Base-by-base conservation (phyloP, 768 basidiomycete species). In the Clathrus columnatus region DNA sequence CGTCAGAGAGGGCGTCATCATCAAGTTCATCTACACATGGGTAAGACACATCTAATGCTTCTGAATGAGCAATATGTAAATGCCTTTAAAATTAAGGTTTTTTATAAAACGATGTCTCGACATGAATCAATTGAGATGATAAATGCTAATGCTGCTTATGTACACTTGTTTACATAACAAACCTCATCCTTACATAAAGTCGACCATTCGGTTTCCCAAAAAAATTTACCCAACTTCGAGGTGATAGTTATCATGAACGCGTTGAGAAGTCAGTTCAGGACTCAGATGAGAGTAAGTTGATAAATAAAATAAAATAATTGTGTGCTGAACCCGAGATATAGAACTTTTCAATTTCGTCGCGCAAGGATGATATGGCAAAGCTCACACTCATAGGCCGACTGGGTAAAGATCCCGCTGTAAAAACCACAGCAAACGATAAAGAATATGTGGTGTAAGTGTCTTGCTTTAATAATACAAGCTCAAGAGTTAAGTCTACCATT, bases 91-190 rank as follows among this genome's bases (percentile, higher is more conserved):
- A 68, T 96, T 83, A 26, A 98, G 72, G 70, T 93, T 92, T 60
- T 88, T 78, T 60, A 97, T 76, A 70, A 85, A 80, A 65, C 93
- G 84, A 70, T 98, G 96, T 68, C 96, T 78, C 5, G 95, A 97
- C 92, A 97, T 58, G 54, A 28, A 20, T 26, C 6, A 26, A n/a
- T n/a, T n/a, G 3, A 7, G 49, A 36, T 36, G 36, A 3, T 14
- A n/a, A 14, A 36, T n/a, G 4, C 2, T 36, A n/a, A 11, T 2
- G 4, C 7, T 36, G 36, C 36, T 36, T 36, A 36, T 11, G 36
- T 36, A 36, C 11, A n/a, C n/a, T n/a, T n/a, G n/a, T n/a, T n/a
- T n/a, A n/a, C n/a, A n/a, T n/a, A n/a, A n/a, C n/a, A n/a, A n/a
- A n/a, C n/a, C n/a, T n/a, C n/a, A n/a, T n/a, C n/a, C n/a, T n/a